A percentile compares a stretch with the other conserved stretches of the same genome.
These are phyloP conservation scores for Xylariaceae sp. DNA, from an alignment of 2,329 filamentous ascomycete genomes.

Conservation along the genomic window DNA sequence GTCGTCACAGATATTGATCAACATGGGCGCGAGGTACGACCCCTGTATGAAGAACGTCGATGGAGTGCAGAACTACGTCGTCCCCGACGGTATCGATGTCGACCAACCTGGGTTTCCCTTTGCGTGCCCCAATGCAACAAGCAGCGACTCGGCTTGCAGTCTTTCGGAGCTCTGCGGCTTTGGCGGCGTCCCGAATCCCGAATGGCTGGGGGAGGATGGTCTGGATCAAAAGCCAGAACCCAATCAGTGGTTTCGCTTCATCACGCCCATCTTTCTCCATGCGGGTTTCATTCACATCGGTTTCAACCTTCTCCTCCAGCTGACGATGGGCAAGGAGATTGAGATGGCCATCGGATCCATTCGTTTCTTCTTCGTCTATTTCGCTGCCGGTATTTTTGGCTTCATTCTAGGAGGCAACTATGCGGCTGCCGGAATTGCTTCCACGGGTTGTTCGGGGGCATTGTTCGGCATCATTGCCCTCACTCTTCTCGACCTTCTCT, in stretches of 20 bases:
- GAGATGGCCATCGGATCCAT: slow-evolving; percentile 84
- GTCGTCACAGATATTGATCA: slow-evolving; percentile 84
- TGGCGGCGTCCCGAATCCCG: slow-evolving; percentile 66
- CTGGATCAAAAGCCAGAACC: slow-evolving; percentile 58
- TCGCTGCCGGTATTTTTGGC: slow-evolving; percentile 89
- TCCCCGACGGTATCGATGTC: slow-evolving; percentile 5
- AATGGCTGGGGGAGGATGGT: slow-evolving; percentile 43
- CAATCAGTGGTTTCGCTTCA: slow-evolving; percentile 97
- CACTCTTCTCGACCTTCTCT: slow-evolving; percentile 82
- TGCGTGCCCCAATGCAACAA: slow-evolving; percentile 79
- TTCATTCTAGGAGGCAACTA: slow-evolving; percentile 95
- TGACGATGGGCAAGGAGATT: slow-evolving; percentile 89
- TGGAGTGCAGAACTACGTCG: slow-evolving; percentile 52
- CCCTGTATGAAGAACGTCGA: slow-evolving; percentile 90
- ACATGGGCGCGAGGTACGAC: slow-evolving; percentile 90
- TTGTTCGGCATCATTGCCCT: slow-evolving; percentile 91
- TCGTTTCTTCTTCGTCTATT: slow-evolving; percentile 85
- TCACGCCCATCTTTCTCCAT: slow-evolving; percentile 91
- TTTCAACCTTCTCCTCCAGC: slow-evolving; percentile 89
- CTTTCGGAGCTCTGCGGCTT: slow-evolving; percentile 84
- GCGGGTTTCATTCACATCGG: slow-evolving; percentile 91
- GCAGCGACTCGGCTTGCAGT: slow-evolving; percentile 58
- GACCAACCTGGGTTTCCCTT: slow-evolving; percentile 49
- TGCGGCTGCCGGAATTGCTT: slow-evolving; percentile 74
- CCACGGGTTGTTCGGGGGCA: slow-evolving; percentile 83